These are phyloP conservation scores for Diaporthe citri DNA, from an alignment of 2,329 filamentous ascomycete species.

Conservation along the genomic window DNA sequence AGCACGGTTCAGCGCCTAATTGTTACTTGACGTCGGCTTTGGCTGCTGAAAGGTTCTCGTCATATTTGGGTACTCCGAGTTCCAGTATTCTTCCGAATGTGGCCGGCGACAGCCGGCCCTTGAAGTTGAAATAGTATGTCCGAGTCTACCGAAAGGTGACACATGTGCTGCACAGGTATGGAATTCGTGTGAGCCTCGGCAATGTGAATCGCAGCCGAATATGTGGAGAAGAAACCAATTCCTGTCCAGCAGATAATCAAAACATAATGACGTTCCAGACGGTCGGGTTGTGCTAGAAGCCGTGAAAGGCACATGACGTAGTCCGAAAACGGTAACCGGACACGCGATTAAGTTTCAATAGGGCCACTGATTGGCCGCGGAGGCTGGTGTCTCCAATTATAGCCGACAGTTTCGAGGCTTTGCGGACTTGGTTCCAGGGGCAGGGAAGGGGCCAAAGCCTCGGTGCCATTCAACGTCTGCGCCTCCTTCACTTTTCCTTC, in stretches of 20 bases:
- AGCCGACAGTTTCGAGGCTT: not conserved
- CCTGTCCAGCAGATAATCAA: not conserved
- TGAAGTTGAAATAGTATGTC: not conserved
- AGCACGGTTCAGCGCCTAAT: not conserved
- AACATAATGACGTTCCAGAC: conserved; percentile 6
- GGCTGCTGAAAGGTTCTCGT: not conserved
- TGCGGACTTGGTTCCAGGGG: conserved; percentile 22
- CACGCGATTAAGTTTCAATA: not conserved
- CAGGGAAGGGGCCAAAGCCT: not conserved
- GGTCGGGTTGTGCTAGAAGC: conserved; percentile 19
- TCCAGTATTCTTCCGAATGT: not conserved
- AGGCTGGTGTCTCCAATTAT: not conserved
- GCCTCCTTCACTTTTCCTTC: not conserved
- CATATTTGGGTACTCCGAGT: not conserved
- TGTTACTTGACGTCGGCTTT: not conserved
- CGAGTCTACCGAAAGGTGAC: not conserved
- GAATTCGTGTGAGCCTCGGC: conserved; percentile 1
- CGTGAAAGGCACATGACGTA: conserved; percentile 12
- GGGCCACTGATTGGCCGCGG: not conserved
- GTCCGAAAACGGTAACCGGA: conserved; percentile 6
- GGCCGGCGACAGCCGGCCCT: too few relatives aligned
- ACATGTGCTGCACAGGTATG: not conserved
- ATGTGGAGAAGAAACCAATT: not conserved
- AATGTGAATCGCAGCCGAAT: not conserved
- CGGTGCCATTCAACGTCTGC: not conserved